These are phyloP conservation scores for Trichoderma koningii DNA, from an alignment of 2,329 filamentous ascomycete genomes.

Conservation along the genomic window DNA sequence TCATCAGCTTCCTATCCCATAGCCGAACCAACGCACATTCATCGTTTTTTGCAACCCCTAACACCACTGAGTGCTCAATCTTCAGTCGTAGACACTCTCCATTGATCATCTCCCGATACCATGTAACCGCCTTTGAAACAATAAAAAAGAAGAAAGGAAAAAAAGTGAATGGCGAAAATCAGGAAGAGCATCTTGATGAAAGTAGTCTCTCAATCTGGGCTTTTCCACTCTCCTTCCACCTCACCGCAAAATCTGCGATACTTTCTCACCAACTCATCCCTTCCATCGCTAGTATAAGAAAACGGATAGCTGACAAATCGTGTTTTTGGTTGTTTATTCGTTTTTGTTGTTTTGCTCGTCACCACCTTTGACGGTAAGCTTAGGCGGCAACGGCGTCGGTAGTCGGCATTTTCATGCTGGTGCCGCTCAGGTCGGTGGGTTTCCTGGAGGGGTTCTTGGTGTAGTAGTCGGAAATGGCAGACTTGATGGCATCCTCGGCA, in stretches of 20 bases:
- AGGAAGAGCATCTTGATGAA: not conserved
- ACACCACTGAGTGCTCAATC: not conserved
- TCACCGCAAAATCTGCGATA: not conserved
- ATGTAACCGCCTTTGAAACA: not conserved
- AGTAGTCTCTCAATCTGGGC: constrained; percentile 7
- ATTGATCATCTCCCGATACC: constrained; percentile 15
- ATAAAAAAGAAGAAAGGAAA: not conserved
- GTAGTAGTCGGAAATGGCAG: constrained; percentile 86
- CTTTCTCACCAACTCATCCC: not conserved
- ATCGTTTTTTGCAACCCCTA: not conserved
- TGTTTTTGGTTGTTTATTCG: constrained; percentile 1
- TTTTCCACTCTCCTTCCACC: not conserved
- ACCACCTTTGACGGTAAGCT: constrained; percentile 10
- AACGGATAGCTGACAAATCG: not conserved
- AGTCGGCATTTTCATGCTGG: constrained; percentile 63
- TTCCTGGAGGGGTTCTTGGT: constrained; percentile 72
- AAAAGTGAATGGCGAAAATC: not conserved
- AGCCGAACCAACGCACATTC: not conserved
- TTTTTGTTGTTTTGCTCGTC: not conserved
- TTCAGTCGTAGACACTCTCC: constrained; percentile 4
- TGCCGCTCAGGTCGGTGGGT: constrained; percentile 75
- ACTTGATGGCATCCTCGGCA: constrained; percentile 89
- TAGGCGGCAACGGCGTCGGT: constrained; percentile 45
- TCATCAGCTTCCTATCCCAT: not conserved
- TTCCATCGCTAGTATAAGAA: not conserved